These are phyloP conservation scores for Quercus phellos DNA, from an alignment of 331 rosid species.

Conservation along the genomic window DNA sequence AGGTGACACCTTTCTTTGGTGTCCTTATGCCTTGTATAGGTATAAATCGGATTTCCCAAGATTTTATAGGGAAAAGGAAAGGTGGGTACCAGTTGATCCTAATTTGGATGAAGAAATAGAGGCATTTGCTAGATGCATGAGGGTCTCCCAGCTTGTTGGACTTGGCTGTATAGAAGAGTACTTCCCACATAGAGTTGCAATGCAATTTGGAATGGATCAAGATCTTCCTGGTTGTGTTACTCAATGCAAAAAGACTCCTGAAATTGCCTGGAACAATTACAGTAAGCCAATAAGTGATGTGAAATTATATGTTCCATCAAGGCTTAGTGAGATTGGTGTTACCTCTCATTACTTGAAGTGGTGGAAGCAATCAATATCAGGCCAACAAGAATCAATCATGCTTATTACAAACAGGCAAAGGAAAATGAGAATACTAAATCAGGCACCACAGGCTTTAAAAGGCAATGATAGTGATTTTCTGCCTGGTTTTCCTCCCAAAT, in stretches of 20 bases:
- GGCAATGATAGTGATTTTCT: conserved; percentile 2
- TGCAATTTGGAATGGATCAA: neutral
- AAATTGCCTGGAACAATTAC: conserved; percentile 30
- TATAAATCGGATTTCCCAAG: neutral
- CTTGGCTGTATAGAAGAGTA: conserved; percentile 32
- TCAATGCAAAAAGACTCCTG: neutral
- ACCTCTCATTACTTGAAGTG: conserved; percentile 34
- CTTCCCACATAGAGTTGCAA: conserved; percentile 20
- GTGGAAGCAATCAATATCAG: conserved; percentile 30
- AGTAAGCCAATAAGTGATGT: conserved; percentile 5
- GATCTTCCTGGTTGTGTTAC: conserved; percentile 41
- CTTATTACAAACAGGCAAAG: too few relatives aligned
- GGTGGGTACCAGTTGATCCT: neutral
- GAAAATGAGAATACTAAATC: too few relatives aligned
- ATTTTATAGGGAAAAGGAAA: conserved; percentile 21
- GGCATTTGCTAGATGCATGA: conserved; percentile 26
- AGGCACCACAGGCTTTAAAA: neutral
- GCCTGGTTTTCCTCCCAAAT: conserved; percentile 19
- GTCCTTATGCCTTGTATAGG: conserved; percentile 32
- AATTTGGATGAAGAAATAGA: conserved; percentile 13
- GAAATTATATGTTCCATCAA: conserved; percentile 32
- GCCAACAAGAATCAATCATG: neutral
- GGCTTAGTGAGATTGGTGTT: conserved; percentile 30
- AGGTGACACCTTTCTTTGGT: conserved; percentile 33
- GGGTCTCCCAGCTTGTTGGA: conserved; percentile 45